Percentiles rank a stretch among this genome's conserved stretches.
Evolutionary conservation across 1,284 basidiomycete species (phyloP).

Genomic region (Ganoderma leucocontextum): DNA sequence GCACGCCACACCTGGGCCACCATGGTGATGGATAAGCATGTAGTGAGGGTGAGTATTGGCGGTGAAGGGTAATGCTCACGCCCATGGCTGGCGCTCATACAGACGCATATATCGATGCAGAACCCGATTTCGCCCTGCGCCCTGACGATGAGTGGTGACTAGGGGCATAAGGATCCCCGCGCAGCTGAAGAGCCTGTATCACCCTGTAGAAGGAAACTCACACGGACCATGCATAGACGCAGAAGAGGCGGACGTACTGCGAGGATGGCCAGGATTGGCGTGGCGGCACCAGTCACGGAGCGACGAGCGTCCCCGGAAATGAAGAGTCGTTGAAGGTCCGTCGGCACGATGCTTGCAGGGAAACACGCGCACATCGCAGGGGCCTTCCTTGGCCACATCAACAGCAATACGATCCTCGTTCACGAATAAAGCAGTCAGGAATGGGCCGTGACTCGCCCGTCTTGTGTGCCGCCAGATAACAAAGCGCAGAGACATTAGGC

Average conservation of each 20-base stretch:
- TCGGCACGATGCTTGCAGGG: constrained; percentile 15
- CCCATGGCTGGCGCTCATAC: constrained; percentile 8
- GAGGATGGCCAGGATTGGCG: constrained; percentile 16
- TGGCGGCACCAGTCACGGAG: constrained; percentile 8
- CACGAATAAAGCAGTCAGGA: background rate
- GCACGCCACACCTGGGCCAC: background rate
- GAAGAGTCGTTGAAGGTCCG: constrained; percentile 10
- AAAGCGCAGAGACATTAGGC: background rate
- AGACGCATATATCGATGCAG: constrained; percentile 5
- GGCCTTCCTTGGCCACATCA: constrained; percentile 8
- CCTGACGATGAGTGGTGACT: constrained; percentile 8
- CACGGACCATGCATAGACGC: constrained; percentile 3
- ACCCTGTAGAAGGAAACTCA: constrained; percentile 14
- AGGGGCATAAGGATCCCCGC: constrained; percentile 1
- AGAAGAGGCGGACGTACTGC: constrained; percentile 13
- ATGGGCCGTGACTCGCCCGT: background rate
- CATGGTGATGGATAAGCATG: constrained; percentile 18
- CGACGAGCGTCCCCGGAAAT: constrained; percentile 15
- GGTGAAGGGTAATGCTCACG: constrained; percentile 12
- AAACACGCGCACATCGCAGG: constrained; percentile 18
- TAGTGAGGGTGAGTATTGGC: background rate
- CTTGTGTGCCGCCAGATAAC: background rate
- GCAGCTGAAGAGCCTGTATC: constrained; percentile 5
- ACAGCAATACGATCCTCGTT: constrained; percentile 2
- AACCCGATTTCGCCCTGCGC: constrained; percentile 14